Percentiles rank a stretch among this genome's conserved stretches.
These are phyloP conservation scores for Beta corolliflora DNA, from an alignment of 179 eudicot species.

Conservation along the genomic window DNA sequence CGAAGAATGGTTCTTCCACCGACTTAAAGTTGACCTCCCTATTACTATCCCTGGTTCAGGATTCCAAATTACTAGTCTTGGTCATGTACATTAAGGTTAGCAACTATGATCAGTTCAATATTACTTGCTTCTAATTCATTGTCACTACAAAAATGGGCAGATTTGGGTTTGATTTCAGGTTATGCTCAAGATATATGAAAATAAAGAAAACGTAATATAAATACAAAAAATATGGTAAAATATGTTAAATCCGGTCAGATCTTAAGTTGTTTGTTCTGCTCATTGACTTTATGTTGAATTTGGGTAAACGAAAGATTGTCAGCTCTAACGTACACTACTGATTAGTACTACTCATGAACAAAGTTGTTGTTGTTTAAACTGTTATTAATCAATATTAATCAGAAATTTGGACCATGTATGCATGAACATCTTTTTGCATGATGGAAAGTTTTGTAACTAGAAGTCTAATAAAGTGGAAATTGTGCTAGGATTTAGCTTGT, in stretches of 20 bases:
- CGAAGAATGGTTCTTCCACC: constrained; percentile 98
- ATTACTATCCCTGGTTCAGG: constrained; percentile 92
- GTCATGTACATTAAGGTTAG: constrained; percentile 95
- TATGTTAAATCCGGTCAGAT: too few species aligned
- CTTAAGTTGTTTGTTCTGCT: too few species aligned
- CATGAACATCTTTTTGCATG: background rate
- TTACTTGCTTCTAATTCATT: background rate
- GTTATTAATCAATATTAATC: background rate
- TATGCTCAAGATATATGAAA: too few species aligned
- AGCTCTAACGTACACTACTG: too few species aligned
- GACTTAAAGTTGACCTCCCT: constrained; percentile 97
- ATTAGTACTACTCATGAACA: background rate
- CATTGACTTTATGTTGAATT: too few species aligned
- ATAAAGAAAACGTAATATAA: too few species aligned
- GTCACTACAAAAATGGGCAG: too few species aligned
- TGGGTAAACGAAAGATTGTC: too few species aligned
- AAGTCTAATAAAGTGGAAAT: background rate
- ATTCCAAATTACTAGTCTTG: constrained; percentile 80
- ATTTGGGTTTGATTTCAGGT: too few species aligned
- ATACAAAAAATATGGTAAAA: too few species aligned
- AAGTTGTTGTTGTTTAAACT: background rate
- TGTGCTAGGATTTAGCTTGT: constrained; percentile 80
- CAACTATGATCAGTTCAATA: background rate
- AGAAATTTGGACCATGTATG: background rate
- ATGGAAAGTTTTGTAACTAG: background rate